Percentiles rank a stretch among this genome's conserved stretches.
phyloP scores from a whole-genome alignment of 2,329 filamentous ascomycete genomes.

The Exophiala aquamarina region DNA sequence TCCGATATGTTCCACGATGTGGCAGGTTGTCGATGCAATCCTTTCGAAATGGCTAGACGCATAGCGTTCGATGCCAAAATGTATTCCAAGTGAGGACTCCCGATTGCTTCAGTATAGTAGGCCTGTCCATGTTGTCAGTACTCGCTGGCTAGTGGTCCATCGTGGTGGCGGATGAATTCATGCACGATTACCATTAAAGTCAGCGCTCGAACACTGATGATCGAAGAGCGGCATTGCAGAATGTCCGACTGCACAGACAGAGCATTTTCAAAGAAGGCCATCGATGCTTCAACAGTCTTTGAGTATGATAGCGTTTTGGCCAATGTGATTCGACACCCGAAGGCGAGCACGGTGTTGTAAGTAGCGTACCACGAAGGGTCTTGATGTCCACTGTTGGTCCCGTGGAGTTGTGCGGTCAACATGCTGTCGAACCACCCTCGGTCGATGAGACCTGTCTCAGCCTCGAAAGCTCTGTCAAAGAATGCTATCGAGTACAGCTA shows the following conservation, averaged over 20 bases:
- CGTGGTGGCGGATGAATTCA: not conserved
- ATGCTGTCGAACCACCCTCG: not conserved
- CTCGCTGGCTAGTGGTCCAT: not conserved
- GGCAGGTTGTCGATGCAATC: slow-evolving; percentile 5
- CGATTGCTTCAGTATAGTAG: slow-evolving; percentile 6
- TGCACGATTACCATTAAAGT: slow-evolving; percentile 9
- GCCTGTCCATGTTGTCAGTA: slow-evolving; percentile 2
- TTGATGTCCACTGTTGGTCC: not conserved
- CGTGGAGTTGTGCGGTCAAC: not conserved
- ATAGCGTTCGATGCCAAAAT: slow-evolving; percentile 2
- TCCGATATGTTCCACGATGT: slow-evolving; percentile 7
- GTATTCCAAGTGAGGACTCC: slow-evolving; percentile 6
- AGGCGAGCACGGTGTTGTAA: slow-evolving; percentile 6
- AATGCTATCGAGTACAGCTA: not conserved
- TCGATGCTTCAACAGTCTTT: not conserved
- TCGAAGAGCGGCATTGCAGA: slow-evolving; percentile 6
- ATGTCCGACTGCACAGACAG: slow-evolving; percentile 7
- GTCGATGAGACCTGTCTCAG: not conserved
- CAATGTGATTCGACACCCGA: slow-evolving; percentile 7
- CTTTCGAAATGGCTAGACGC: slow-evolving; percentile 4
- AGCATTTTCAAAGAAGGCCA: slow-evolving; percentile 8
- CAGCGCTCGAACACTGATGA: slow-evolving; percentile 8
- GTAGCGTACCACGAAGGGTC: slow-evolving; percentile 9
- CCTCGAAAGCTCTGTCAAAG: not conserved
- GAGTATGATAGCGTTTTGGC: not conserved